Evolutionary conservation across 495 filamentous ascomycete genomes (phyloP), one percentile per base, ranked within the genome.

Genomic region (Daldinia decipiens): DNA sequence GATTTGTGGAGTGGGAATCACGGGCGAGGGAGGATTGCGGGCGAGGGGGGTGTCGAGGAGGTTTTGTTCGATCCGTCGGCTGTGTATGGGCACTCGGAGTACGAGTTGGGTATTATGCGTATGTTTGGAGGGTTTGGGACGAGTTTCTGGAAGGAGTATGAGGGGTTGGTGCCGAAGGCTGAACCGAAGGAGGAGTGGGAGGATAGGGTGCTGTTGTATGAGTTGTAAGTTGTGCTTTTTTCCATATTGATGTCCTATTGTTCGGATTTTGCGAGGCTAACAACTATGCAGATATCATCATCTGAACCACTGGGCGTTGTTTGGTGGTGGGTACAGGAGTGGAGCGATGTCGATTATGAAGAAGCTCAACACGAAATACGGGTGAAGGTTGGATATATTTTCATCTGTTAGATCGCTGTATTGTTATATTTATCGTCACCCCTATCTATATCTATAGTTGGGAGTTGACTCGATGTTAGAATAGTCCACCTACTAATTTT

Each of bases 91-190:
- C 93, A 97, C 77, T 89, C 82, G 15, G 94, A 97, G 83, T 97
- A 89, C 81, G 94, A 97, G 76, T 76, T 95, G 54, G 94, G 95
- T 1, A 97, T 97, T 56, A 97, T 97, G 94, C 85, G 85, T 63
- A 94, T 98, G 92, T 97, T 97, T 86, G 95, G 94, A 0, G 95
- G 95, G 4, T 97, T 96, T 82, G 89, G 89, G 19, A 74, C 78
- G 0, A 74, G 68, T 5, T 97, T 96, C 70, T 89, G 90, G 79
- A 85, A 83, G 21, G 90, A 93, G 79, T 97, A 97, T 79, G 87
- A 93, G 80, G 71, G 82, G 24, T 59, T 93, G 38, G 87, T 91
- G 60, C 88, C 88, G 3, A 97, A 91, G 84, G 87, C 90, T 26
- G 92, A 96, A 79, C 94, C 94, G 11, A 86, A 87, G 50, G 88